Evolutionary conservation across 352 stramenopile species (phyloP), one percentile per base, ranked within the genome.

Genomic region (Chrysophaeum taylorii): DNA sequence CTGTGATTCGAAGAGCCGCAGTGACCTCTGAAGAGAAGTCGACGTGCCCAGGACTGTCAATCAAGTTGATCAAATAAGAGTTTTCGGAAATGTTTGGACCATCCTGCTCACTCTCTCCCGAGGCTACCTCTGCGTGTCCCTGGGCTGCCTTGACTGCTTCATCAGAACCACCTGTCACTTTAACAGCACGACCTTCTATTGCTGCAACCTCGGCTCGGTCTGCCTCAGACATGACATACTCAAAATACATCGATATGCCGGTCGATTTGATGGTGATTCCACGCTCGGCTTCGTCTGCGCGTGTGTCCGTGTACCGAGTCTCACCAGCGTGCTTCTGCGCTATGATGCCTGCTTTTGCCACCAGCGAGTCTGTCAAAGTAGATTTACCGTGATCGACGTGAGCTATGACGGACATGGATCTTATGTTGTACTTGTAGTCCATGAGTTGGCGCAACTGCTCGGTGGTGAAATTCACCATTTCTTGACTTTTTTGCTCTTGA

Each of bases 241-340:
- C 93, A 79, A 99, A 99, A 86, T 98, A 98, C 94, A 99, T 97
- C 57, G 93, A 98, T 80, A 99, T 98, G 87, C 93, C 95, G 61
- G 94, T 99, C 50, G 94, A 98, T 87, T 99, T 98, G 85, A 99
- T 99, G 71, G 95, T 99, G 82, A 99, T 98, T 86, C 94, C 92
- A 82, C 96, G 93, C 78, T 99, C 94, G 79, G 98, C 94, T 85
- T 99, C 96, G 82, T 99, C 96, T n/a, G 89, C 89, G 78, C 94
- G 91, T n/a, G 94, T 99, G 84, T 99, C 96, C 43, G 92, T 98
- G 89, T 98, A 98, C 82, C 94, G 91, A 41, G 92, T 93, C 76
- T 97, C 94, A 79, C 94, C 95, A 70, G 94, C 95, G 79, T 96
- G 93, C 88, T 98, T 98, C 75, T 91, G 85, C 71, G 94, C 94